Percentiles rank a stretch among this genome's conserved stretches.
Evolutionary conservation across 331 rosid species (phyloP).

Genomic region (Rosa hybrid): DNA sequence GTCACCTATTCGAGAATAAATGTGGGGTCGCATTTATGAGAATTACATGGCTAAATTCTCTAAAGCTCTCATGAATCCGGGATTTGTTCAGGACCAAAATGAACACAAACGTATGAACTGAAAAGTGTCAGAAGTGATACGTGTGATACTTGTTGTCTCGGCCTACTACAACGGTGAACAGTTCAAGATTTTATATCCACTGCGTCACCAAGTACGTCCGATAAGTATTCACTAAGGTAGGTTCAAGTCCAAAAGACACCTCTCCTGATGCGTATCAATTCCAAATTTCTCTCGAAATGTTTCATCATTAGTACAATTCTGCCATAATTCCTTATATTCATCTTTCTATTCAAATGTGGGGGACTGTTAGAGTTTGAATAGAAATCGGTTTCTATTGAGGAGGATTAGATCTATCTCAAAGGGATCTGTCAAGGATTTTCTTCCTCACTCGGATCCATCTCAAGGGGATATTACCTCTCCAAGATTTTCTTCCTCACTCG

Average conservation of each 20-base stretch:
- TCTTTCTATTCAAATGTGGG: background rate
- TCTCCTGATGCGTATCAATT: no score
- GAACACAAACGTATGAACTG: background rate
- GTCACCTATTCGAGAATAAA: background rate
- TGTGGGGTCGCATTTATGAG: background rate
- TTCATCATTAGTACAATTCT: no score
- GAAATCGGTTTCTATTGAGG: no score
- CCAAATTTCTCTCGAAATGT: no score
- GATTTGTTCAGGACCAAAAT: background rate
- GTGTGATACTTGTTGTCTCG: background rate
- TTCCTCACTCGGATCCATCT: no score
- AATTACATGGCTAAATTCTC: background rate
- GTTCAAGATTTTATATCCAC: background rate
- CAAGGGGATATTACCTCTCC: no score
- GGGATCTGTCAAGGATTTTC: no score
- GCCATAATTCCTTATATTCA: no score
- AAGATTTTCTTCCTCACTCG: no score
- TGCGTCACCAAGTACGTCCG: background rate
- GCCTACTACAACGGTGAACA: background rate
- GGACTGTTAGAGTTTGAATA: background rate
- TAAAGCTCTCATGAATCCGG: background rate
- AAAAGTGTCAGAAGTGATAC: background rate
- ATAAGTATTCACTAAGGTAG: background rate
- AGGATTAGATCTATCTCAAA: no score
- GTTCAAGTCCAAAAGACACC: background rate